Conservation (phyloP, 2,329 filamentous ascomycete species). For the Elsinoe necatrix region DNA sequence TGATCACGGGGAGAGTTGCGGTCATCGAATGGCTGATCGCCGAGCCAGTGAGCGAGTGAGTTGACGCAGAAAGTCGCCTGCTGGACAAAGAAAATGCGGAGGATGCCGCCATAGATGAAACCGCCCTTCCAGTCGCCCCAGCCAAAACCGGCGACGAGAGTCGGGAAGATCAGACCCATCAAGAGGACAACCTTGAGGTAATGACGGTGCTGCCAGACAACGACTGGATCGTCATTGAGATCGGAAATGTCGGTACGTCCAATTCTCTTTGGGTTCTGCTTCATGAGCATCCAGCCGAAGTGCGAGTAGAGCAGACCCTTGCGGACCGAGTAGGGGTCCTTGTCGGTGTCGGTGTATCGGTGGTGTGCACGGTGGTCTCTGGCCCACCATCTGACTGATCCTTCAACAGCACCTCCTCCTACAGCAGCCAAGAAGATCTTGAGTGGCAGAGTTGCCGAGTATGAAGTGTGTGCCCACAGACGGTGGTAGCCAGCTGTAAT, state of each 20-base stretch:
- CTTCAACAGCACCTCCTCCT: constrained; percentile 75
- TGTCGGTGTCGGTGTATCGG: constrained; percentile 85
- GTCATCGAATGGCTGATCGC: constrained; percentile 87
- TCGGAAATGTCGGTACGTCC: constrained; percentile 84
- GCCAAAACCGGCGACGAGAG: constrained; percentile 63
- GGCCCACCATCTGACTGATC: constrained; percentile 83
- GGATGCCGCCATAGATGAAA: constrained; percentile 75
- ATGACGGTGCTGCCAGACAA: constrained; percentile 81
- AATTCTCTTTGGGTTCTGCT: constrained; percentile 84
- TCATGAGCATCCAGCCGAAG: constrained; percentile 87
- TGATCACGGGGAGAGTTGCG: constrained; percentile 85
- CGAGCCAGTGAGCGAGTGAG: constrained; percentile 82
- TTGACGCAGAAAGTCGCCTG: constrained; percentile 92
- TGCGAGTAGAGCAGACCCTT: constrained; percentile 80
- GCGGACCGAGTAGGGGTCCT: constrained; percentile 84
- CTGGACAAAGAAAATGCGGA: constrained; percentile 83
- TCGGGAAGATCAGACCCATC: constrained; percentile 72
- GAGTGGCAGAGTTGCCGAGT: constrained; percentile 66
- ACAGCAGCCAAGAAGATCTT: constrained; percentile 75
- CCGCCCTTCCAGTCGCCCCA: constrained; percentile 78
- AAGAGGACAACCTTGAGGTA: constrained; percentile 71
- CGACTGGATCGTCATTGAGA: constrained; percentile 75
- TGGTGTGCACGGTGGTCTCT: constrained; percentile 81
- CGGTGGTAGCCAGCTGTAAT: constrained; percentile 59
- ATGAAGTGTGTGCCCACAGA: constrained; percentile 79